Percentiles rank a stretch among this genome's conserved stretches.
Conservation (phyloP, 2,329 filamentous ascomycete genomes). For the Botrytis byssoidea region DNA sequence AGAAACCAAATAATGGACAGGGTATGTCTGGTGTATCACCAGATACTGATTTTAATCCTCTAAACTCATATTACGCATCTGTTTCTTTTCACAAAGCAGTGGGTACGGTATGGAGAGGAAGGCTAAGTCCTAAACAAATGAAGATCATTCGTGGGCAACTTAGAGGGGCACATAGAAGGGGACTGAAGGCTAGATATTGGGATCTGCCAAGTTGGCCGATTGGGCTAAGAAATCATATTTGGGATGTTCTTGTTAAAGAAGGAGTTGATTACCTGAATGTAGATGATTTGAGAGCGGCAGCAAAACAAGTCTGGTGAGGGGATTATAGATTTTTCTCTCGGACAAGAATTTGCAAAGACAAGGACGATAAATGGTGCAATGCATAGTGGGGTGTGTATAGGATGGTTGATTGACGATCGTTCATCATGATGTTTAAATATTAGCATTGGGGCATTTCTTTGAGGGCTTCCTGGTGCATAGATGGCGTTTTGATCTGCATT, state of each 20-base stretch:
- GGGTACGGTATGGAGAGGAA: constrained; percentile 49
- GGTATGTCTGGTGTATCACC: constrained; percentile 44
- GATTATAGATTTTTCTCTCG: not conserved
- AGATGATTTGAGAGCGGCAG: constrained; percentile 53
- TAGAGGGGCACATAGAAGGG: constrained; percentile 48
- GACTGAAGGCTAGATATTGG: constrained; percentile 61
- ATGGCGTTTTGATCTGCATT: constrained; percentile 10
- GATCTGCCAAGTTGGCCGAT: constrained; percentile 57
- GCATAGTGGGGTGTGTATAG: not conserved
- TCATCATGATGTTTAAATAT: not conserved
- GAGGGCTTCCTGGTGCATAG: not conserved
- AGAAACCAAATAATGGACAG: constrained; percentile 40
- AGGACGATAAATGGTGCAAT: not conserved
- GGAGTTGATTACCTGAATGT: constrained; percentile 61
- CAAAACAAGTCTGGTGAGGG: constrained; percentile 30
- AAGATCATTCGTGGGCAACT: constrained; percentile 47
- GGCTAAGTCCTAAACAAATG: constrained; percentile 47
- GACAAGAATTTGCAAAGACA: not conserved
- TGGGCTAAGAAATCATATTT: constrained; percentile 53
- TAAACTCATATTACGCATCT: constrained; percentile 67
- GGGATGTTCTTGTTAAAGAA: constrained; percentile 54
- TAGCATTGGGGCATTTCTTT: not conserved
- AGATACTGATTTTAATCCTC: constrained; percentile 44
- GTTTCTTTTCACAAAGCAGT: constrained; percentile 54
- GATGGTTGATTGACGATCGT: not conserved